These are phyloP conservation scores for Trichosporon sp. DNA, from an alignment of 1,284 basidiomycete species.

Conservation along the genomic window DNA sequence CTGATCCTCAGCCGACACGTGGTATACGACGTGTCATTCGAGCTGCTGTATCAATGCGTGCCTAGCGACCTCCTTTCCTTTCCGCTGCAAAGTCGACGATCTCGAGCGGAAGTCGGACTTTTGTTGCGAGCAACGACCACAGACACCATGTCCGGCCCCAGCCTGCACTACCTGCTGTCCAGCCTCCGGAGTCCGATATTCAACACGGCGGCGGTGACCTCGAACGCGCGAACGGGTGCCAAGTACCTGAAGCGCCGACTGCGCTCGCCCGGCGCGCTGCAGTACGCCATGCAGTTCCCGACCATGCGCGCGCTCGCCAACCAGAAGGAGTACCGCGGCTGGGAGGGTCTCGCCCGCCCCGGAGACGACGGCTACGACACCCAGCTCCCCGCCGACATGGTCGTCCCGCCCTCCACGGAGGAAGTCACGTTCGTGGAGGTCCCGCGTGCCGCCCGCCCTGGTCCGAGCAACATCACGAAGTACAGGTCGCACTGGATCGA, in stretches of 20 bases:
- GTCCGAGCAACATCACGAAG: conserved; percentile 10
- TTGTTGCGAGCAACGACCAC: background rate
- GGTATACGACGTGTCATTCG: background rate
- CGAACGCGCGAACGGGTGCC: conserved; percentile 68
- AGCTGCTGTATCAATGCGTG: background rate
- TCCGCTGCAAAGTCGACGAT: background rate
- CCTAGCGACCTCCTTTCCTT: background rate
- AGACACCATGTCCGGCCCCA: conserved; percentile 16
- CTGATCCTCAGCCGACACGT: background rate
- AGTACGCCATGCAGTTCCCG: conserved; percentile 56
- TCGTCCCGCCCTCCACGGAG: conserved; percentile 8
- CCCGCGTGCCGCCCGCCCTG: conserved; percentile 23
- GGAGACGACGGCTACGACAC: background rate
- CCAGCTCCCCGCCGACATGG: conserved; percentile 17
- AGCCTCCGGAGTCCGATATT: conserved; percentile 57
- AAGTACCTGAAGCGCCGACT: conserved; percentile 74
- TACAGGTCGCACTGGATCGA: conserved; percentile 36
- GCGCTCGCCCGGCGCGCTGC: conserved; percentile 68
- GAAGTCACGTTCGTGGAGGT: conserved; percentile 30
- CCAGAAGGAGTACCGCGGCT: conserved; percentile 25
- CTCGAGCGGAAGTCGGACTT: background rate
- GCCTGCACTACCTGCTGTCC: conserved; percentile 32
- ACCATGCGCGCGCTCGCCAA: conserved; percentile 21
- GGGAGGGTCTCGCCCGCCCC: conserved; percentile 20
- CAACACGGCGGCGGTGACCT: conserved; percentile 77